A percentile compares a stretch with the other conserved stretches of the same genome.
These are phyloP conservation scores for Apium graveolens DNA, from an alignment of 129 eudicot genomes.

Conservation along the genomic window DNA sequence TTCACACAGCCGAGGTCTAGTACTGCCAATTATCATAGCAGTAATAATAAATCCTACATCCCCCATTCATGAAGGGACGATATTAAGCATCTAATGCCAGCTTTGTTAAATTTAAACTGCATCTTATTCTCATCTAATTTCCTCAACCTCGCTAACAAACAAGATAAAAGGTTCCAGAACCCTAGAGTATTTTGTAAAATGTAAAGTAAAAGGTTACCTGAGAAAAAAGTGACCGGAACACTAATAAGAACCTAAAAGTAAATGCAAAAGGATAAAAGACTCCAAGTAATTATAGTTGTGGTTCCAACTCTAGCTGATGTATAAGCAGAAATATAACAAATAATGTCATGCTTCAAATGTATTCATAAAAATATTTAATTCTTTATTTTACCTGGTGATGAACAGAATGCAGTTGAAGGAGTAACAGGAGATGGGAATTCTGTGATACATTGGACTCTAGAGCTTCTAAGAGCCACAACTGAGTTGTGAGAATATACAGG, in stretches of 20 bases:
- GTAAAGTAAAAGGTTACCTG: not conserved
- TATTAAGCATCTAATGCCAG: not conserved
- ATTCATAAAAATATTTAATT: too few relatives aligned
- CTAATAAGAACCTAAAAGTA: not conserved
- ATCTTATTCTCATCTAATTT: too few relatives aligned
- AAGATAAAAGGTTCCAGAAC: not conserved
- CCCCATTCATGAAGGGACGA: not conserved
- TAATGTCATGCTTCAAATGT: not conserved
- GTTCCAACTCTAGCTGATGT: not conserved
- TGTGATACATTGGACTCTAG: slow-evolving; percentile 33
- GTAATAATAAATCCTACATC: too few relatives aligned
- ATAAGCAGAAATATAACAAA: not conserved
- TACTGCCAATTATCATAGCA: too few relatives aligned
- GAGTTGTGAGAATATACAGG: slow-evolving; percentile 23
- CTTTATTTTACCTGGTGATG: slow-evolving; percentile 39
- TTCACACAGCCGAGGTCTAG: too few relatives aligned
- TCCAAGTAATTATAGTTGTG: too few relatives aligned
- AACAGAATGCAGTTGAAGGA: slow-evolving; percentile 42
- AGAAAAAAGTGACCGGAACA: too few relatives aligned
- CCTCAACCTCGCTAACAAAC: not conserved
- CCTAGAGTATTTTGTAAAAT: not conserved
- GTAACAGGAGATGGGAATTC: slow-evolving; percentile 74
- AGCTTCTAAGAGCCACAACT: slow-evolving; percentile 42
- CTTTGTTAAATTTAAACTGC: not conserved
- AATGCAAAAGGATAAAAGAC: not conserved